Evolutionary conservation across 1,139 yeast species (phyloP).

Genomic region (Geotrichum aggregatum): DNA sequence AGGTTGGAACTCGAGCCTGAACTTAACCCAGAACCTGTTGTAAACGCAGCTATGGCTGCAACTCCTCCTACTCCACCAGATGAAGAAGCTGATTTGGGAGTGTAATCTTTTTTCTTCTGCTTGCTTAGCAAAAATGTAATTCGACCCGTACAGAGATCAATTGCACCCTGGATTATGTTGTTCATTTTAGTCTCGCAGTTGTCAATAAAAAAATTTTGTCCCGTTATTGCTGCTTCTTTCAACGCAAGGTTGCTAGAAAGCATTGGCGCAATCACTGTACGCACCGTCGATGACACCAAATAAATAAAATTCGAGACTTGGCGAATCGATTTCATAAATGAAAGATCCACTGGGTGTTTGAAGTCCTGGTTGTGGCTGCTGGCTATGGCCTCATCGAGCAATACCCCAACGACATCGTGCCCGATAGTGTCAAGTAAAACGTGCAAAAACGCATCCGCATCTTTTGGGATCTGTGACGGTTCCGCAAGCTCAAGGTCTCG

Average conservation of each 20-base stretch:
- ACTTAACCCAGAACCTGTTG: no score
- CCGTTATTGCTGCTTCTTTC: slow-evolving; percentile 56
- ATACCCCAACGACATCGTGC: slow-evolving; percentile 66
- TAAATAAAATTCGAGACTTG: slow-evolving; percentile 60
- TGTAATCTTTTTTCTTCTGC: slow-evolving; percentile 61
- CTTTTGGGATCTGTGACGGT: slow-evolving; percentile 52
- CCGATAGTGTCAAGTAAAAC: slow-evolving; percentile 68
- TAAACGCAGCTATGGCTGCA: no score
- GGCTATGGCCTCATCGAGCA: slow-evolving; percentile 59
- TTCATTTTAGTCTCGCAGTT: slow-evolving; percentile 69
- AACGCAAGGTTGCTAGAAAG: slow-evolving; percentile 49
- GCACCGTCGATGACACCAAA: slow-evolving; percentile 64
- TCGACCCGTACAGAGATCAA: slow-evolving; percentile 41
- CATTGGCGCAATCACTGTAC: slow-evolving; percentile 69
- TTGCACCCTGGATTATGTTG: slow-evolving; percentile 56
- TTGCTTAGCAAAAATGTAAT: slow-evolving; percentile 46
- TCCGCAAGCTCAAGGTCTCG: slow-evolving; percentile 74
- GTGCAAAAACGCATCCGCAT: slow-evolving; percentile 64
- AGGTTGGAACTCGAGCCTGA: no score
- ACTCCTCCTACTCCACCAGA: no score
- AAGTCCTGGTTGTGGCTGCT: slow-evolving; percentile 40
- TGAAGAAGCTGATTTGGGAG: slow-evolving; percentile 37
- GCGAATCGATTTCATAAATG: slow-evolving; percentile 51
- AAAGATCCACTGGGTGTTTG: slow-evolving; percentile 41
- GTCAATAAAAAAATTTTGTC: slow-evolving; percentile 63